A percentile compares a stretch with the other conserved stretches of the same genome.
Conservation (phyloP, 2,329 filamentous ascomycete genomes). For the Ophiostoma sp. region DNA sequence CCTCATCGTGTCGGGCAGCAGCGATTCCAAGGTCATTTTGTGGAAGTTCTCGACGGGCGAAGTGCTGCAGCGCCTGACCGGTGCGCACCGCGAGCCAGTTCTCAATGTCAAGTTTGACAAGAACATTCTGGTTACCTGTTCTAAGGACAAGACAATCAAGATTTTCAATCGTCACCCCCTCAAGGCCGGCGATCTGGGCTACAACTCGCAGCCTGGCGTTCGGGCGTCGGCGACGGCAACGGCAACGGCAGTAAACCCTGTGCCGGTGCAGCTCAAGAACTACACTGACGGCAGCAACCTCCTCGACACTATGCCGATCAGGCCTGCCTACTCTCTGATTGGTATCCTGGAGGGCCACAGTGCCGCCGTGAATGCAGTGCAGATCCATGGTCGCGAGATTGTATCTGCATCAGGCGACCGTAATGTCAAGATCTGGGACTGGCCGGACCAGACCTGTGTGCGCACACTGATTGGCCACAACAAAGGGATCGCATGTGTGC, state of each 20-base stretch:
- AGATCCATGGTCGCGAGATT: conserved; percentile 77
- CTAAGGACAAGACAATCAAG: conserved; percentile 95
- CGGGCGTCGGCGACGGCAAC: background rate
- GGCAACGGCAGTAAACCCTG: conserved; percentile 47
- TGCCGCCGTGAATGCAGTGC: conserved; percentile 93
- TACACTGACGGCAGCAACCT: conserved; percentile 46
- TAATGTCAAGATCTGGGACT: conserved; percentile 90
- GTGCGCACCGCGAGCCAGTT: conserved; percentile 84
- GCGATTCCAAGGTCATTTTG: conserved; percentile 82
- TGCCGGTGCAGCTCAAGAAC: conserved; percentile 47
- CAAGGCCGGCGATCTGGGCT: conserved; percentile 54
- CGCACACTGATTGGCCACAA: conserved; percentile 79
- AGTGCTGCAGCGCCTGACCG: conserved; percentile 66
- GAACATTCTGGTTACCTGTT: conserved; percentile 88
- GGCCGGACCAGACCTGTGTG: conserved; percentile 68
- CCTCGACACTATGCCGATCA: conserved; percentile 46
- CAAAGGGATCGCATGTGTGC: conserved; percentile 96
- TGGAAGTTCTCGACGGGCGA: conserved; percentile 92
- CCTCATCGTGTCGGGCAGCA: conserved; percentile 90
- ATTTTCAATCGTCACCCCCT: conserved; percentile 80
- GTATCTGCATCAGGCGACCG: conserved; percentile 94
- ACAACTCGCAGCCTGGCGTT: conserved; percentile 34
- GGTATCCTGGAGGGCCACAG: conserved; percentile 76
- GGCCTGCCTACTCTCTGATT: conserved; percentile 67
- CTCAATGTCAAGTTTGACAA: conserved; percentile 90